Conservation (phyloP, 1,284 basidiomycete genomes). For the Sporisorium graminicola region DNA sequence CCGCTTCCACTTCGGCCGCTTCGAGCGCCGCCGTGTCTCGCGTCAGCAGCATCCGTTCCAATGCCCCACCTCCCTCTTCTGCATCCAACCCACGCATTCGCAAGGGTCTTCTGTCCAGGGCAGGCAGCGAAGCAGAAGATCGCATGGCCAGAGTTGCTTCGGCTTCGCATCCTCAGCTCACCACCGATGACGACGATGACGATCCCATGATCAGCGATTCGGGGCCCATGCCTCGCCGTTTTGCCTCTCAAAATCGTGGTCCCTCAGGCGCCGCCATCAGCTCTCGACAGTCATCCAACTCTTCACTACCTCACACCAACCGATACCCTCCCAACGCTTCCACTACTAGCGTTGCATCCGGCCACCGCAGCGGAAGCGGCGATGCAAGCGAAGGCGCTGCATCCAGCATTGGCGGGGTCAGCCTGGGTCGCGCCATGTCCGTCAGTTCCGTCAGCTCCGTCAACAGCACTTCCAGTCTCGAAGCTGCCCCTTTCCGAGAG, state of each 20-base stretch:
- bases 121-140: constrained; percentile 52
- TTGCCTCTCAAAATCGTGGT: constrained; percentile 39
- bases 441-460: constrained; percentile 64
- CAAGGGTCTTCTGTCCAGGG: constrained; percentile 45
- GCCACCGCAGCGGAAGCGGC: constrained; percentile 42
- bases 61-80: constrained; percentile 38
- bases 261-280: constrained; percentile 3
- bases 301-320: constrained; percentile 27
- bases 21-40: constrained; percentile 46
- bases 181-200: constrained; percentile 56
- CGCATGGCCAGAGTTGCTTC: constrained; percentile 21
- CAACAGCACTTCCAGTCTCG: constrained; percentile 66
- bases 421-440: constrained; percentile 64
- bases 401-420: constrained; percentile 32
- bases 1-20: constrained; percentile 15
- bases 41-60: constrained; percentile 40
- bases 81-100: constrained; percentile 44
- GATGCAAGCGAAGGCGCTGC: constrained; percentile 47
- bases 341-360: constrained; percentile 29
- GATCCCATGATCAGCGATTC: constrained; percentile 52
- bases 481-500: constrained; percentile 66
- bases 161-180: constrained; percentile 22
- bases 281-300: constrained; percentile 41
- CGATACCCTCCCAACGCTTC: constrained; percentile 18
- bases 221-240: constrained; percentile 52